Evolutionary conservation across 106 monocot species (phyloP).

Genomic region (Allium sativum): DNA sequence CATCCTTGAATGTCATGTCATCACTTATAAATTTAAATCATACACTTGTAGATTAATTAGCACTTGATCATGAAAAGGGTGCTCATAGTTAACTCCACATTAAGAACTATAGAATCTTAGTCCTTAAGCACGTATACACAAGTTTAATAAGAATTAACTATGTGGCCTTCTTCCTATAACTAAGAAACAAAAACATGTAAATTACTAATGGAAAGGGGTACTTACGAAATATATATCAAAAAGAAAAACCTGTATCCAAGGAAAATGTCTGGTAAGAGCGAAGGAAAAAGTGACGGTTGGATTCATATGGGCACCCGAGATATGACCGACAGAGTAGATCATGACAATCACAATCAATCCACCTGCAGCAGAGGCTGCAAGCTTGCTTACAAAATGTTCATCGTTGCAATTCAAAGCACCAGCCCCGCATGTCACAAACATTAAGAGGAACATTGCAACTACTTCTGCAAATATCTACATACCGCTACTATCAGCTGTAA

Average conservation of each 20-base stretch:
- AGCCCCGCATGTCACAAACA: slow-evolving; percentile 51
- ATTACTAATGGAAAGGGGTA: too few species aligned
- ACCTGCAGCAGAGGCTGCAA: slow-evolving; percentile 47
- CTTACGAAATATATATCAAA: not conserved
- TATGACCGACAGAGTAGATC: slow-evolving; percentile 59
- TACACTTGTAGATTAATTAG: too few species aligned
- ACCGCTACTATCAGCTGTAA: too few species aligned
- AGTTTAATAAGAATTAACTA: too few species aligned
- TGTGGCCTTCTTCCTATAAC: too few species aligned
- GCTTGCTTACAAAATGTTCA: slow-evolving; percentile 20
- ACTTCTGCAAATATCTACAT: slow-evolving; percentile 40
- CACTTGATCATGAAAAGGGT: too few species aligned
- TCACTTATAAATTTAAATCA: too few species aligned
- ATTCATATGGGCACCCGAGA: slow-evolving; percentile 66
- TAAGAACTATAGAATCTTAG: too few species aligned
- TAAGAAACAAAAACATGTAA: too few species aligned
- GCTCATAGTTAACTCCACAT: too few species aligned
- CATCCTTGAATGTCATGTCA: too few species aligned
- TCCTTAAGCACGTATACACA: too few species aligned
- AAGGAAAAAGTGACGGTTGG: slow-evolving; percentile 59
- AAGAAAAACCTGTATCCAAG: slow-evolving; percentile 47
- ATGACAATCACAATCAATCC: slow-evolving; percentile 55
- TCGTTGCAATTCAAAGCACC: slow-evolving; percentile 26
- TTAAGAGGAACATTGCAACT: slow-evolving; percentile 42
- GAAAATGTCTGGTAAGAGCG: slow-evolving; percentile 41